A percentile compares a stretch with the other conserved stretches of the same genome.
These are phyloP conservation scores for Kazachstania bromeliacearum DNA, from an alignment of 805 yeast genomes.

Conservation along the genomic window DNA sequence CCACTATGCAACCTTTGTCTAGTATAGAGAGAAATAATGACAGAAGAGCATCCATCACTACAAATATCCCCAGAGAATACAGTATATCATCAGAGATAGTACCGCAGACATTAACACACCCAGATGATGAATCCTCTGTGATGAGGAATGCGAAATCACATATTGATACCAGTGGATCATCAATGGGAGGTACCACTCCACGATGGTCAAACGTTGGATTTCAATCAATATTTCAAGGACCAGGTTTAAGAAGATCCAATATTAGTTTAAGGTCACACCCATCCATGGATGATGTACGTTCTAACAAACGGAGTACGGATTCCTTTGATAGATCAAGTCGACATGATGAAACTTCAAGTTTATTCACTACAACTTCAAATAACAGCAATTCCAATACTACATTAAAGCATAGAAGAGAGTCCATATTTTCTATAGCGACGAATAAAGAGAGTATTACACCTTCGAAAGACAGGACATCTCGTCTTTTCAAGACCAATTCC, in stretches of 20 bases:
- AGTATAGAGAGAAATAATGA: neutral
- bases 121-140: constrained; percentile 14
- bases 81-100: constrained; percentile 26
- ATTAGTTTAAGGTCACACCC: constrained; percentile 1
- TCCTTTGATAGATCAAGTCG: too few relatives aligned
- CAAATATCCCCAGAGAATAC: too few relatives aligned
- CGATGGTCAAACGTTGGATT: constrained; percentile 15
- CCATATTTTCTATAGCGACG: too few relatives aligned
- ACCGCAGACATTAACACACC: constrained; percentile 21
- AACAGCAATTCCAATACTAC: too few relatives aligned
- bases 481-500: constrained; percentile 10
- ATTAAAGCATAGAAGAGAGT: too few relatives aligned
- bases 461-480: neutral
- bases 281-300: too few relatives aligned
- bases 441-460: neutral
- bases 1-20: constrained; percentile 6
- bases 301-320: too few relatives aligned
- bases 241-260: constrained; percentile 6
- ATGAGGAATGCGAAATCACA: neutral
- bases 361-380: too few relatives aligned
- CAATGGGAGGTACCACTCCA: constrained; percentile 3
- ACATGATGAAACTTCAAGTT: too few relatives aligned
- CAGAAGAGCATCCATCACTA: neutral
- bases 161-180: neutral
- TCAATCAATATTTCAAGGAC: constrained; percentile 12